These are phyloP conservation scores for Rhodamnia argentea DNA, from an alignment of 345 rosid species.

Conservation along the genomic window DNA sequence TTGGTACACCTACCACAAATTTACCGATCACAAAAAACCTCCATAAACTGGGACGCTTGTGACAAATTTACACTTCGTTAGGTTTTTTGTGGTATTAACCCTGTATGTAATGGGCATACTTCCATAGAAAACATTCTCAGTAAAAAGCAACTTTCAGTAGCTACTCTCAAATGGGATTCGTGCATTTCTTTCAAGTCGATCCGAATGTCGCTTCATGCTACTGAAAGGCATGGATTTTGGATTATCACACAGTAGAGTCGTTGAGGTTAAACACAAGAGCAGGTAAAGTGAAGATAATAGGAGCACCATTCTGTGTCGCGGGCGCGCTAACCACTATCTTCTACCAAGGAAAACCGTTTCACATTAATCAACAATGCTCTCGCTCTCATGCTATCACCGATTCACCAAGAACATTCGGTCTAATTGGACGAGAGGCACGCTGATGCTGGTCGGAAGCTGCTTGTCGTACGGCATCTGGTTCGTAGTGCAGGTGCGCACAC, in stretches of 20 bases:
- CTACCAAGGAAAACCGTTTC: conserved; percentile 21
- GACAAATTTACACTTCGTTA: too few species aligned
- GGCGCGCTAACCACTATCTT: conserved; percentile 20
- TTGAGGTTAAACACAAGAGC: conserved; percentile 5
- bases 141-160: neutral
- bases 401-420: neutral
- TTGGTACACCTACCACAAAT: too few species aligned
- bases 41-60: too few species aligned
- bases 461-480: conserved; percentile 26
- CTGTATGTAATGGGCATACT: neutral
- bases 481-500: conserved; percentile 22
- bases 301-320: conserved; percentile 23
- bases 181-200: neutral
- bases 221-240: neutral
- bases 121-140: neutral
- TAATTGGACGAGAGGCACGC: conserved; percentile 20
- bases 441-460: conserved; percentile 17
- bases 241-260: conserved; percentile 14
- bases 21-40: too few species aligned
- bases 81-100: too few species aligned
- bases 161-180: neutral
- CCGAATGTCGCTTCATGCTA: neutral
- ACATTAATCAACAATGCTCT: neutral
- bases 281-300: conserved; percentile 24
- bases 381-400: neutral